Base-by-base conservation (phyloP, 768 basidiomycete species). In the Kwoniella bestiolae region DNA sequence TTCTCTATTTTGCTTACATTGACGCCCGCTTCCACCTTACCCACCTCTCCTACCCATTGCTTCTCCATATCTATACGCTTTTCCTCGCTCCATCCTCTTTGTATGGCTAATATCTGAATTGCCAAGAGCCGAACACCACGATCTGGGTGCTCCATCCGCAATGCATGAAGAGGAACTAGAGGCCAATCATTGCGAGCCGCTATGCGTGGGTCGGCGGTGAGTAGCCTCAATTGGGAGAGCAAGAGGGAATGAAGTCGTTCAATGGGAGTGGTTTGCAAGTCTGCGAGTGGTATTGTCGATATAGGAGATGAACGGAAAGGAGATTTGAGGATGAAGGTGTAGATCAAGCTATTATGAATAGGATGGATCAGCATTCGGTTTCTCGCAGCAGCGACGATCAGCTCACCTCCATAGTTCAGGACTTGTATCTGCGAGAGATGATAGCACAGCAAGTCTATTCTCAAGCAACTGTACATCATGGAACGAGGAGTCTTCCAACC, bases 201-300 rank as follows among this genome's bases (percentile, higher is more conserved):
- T 21, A 94, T 84, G 66, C 87, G 83, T 16, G 87, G 87, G 77
- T 91, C 92, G 25, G 87, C 87, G 75, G 85, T 84, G 18, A 94
- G 83, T 53, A 95, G 85, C 41, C 94, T 88, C 75, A 90, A 90
- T 74, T 94, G 91, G 0, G 90, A 86, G 47, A 95, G 83, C 32
- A 96, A 85, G 0, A 90, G 79, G 55, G 84, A 83, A 25, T 94
- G 91, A 12, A 94, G 81, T n/a, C 85, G 84, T 21, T 74, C 73
- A 5, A 79, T 59, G 38, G 88, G 84, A 52, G 84, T 64, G 1
- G 72, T 64, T n/a, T 77, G 55, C 18, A 80, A 52, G 3, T 82
- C 75, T 3, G 82, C 62, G 8, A 72, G 62, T 21, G 70, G 45
- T 32, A 83, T 71, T 21, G 85, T 82, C 2, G 82, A 77, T 9